Evolutionary conservation across 768 basidiomycete species (phyloP), one percentile per base, ranked within the genome.

Genomic region (Epithele typhae): DNA sequence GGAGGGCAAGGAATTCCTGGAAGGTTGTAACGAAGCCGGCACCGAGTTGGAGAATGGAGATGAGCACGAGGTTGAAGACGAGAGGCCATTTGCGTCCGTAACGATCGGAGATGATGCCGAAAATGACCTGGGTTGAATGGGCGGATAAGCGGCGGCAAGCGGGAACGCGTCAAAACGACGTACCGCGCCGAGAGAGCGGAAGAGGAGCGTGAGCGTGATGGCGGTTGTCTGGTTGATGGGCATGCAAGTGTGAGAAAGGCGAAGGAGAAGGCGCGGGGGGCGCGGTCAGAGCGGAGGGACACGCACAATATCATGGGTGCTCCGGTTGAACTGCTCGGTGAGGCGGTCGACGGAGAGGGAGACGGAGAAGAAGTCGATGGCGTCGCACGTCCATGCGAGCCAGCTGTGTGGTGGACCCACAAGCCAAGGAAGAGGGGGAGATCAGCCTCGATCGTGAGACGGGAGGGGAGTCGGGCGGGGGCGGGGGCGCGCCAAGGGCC

Each of bases 1-100:
- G 78, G 5, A 92, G 73, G 14, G 78, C 92, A 21, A 97, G 77
- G 70, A 98, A 98, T 51, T 84, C 74, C 0, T 49, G 25, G 67
- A 79, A 97, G 0, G 82, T 90, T 15, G 83, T 73, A 35, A 82
- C 81, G 65, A 94, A 97, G 22, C 88, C 84, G 1, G 82, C 81
- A 0, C 82, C 87, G 19, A 96, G 77, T 58, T 92, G 82, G 43
- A 96, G 78, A 4, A 76, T 62, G 12, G 77, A 73, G 51, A 91
- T 78, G 38, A 93, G 60, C 21, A 91, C 37, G 18, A 94, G 73
- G 62, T 92, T 93, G 53, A 57, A 53, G 23, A 95, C 80, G 4
- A 94, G 73, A 4, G 92, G 92, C 92, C 92, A 98, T 73, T 94
- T 95, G 23, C 94, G 78, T 4, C 94, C 94, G 62, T 73, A 95